These are phyloP conservation scores for Ogataea polymorpha DNA, from an alignment of 805 yeast species.

Conservation along the genomic window DNA sequence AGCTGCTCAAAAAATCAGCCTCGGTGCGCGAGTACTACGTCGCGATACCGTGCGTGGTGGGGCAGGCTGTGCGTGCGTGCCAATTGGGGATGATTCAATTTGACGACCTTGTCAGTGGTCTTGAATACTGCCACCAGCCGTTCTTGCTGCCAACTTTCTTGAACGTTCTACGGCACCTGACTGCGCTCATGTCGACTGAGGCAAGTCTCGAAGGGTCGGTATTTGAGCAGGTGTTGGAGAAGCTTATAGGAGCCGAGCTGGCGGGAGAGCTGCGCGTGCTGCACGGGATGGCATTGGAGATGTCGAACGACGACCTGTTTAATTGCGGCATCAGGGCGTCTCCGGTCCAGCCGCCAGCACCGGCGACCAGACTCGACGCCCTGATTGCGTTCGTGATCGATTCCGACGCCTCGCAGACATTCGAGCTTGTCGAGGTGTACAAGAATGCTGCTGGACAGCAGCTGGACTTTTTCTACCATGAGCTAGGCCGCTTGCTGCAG, in stretches of 20 bases:
- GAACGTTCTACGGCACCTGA: conserved; percentile 37
- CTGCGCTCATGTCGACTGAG: conserved; percentile 18
- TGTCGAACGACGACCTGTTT: conserved; percentile 17
- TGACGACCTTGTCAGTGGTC: conserved; percentile 66
- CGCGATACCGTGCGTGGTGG: conserved; percentile 69
- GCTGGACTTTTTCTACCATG: conserved; percentile 25
- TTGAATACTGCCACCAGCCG: conserved; percentile 84
- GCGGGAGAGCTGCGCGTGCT: conserved; percentile 21
- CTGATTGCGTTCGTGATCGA: conserved; percentile 14
- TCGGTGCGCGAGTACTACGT: conserved; percentile 64
- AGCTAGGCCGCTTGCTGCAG: conserved; percentile 16
- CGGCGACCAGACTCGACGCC: not conserved
- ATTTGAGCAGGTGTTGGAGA: conserved; percentile 18
- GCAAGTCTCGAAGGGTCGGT: conserved; percentile 10
- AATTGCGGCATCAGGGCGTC: conserved; percentile 5
- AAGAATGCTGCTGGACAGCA: conserved; percentile 11
- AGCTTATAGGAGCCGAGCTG: conserved; percentile 19
- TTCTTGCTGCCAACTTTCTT: conserved; percentile 59
- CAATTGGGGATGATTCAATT: conserved; percentile 52
- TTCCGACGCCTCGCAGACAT: conserved; percentile 11
- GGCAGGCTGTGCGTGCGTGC: conserved; percentile 65
- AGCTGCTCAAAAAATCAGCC: conserved; percentile 57
- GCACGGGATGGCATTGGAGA: conserved; percentile 16
- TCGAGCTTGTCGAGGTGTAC: conserved; percentile 24
- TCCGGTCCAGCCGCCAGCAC: conserved; percentile 3